A percentile compares a stretch with the other conserved stretches of the same genome.
Conservation (phyloP, 2,329 filamentous ascomycete genomes). For the Pseudomassariella vexata region DNA sequence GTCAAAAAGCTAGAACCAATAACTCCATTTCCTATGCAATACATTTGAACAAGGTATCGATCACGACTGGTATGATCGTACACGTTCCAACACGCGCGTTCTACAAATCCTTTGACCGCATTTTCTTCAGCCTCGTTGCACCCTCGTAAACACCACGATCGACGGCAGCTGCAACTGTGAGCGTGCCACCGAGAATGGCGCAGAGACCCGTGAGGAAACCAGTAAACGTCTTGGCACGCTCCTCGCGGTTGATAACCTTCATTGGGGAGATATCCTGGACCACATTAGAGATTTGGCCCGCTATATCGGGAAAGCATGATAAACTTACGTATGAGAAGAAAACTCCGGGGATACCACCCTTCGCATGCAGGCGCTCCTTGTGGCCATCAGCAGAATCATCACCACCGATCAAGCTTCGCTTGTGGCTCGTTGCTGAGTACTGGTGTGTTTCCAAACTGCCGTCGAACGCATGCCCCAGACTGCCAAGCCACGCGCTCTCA, state of each 20-base stretch:
- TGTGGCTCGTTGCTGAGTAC: conserved; percentile 96
- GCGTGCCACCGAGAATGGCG: conserved; percentile 86
- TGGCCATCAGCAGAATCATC: conserved; percentile 83
- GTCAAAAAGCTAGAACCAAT: conserved; percentile 12
- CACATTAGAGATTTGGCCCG: conserved; percentile 11
- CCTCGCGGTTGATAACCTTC: conserved; percentile 98
- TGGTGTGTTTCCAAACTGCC: conserved; percentile 96
- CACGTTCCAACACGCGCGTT: conserved; percentile 1
- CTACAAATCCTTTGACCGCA: conserved; percentile 60
- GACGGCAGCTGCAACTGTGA: conserved; percentile 91
- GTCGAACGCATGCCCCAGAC: conserved; percentile 57
- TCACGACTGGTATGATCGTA: conserved; percentile 1
- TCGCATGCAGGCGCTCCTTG: conserved; percentile 82
- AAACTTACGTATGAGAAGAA: conserved; percentile 92
- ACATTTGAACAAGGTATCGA: conserved; percentile 7
- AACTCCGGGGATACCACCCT: conserved; percentile 90
- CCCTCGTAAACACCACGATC: conserved; percentile 92
- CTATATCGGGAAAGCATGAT: neutral
- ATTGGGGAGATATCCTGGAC: conserved; percentile 91
- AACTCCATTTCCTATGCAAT: conserved; percentile 19
- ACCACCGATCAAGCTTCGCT: conserved; percentile 78
- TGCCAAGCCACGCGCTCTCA: conserved; percentile 59
- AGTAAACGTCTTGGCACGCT: conserved; percentile 80
- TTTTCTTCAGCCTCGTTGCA: conserved; percentile 75
- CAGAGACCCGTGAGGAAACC: conserved; percentile 92